Evolutionary conservation across 345 rosid genomes (phyloP).

Genomic region (Draba incana): DNA sequence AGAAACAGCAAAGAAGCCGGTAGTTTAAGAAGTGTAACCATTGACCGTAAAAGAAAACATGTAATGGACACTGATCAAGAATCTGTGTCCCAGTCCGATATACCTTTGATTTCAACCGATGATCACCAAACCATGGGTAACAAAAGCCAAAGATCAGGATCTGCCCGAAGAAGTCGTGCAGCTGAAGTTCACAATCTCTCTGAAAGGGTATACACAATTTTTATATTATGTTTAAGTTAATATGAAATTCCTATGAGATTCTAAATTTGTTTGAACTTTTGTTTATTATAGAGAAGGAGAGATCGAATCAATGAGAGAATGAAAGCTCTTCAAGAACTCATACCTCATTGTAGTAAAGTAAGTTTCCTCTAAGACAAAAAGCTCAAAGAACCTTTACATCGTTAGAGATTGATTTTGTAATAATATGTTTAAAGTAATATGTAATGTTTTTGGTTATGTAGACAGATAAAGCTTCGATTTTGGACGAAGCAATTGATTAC

Average conservation of each 20-base stretch:
- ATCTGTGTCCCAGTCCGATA: conserved; percentile 66
- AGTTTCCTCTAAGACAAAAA: background rate
- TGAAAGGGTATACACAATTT: conserved; percentile 51
- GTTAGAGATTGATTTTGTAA: background rate
- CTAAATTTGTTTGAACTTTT: background rate
- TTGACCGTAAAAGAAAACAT: conserved; percentile 63
- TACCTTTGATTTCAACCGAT: conserved; percentile 37
- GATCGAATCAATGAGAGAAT: conserved; percentile 92
- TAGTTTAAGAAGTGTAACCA: conserved; percentile 38
- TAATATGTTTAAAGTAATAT: too few relatives aligned
- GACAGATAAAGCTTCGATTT: conserved; percentile 96
- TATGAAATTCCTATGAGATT: background rate
- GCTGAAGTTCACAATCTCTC: conserved; percentile 83
- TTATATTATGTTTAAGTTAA: background rate
- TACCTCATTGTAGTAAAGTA: conserved; percentile 95
- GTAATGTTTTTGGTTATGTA: conserved; percentile 33
- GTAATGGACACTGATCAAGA: conserved; percentile 51
- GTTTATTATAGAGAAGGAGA: conserved; percentile 63
- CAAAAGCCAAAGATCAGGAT: conserved; percentile 53
- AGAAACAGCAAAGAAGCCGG: conserved; percentile 51
- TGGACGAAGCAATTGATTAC: conserved; percentile 93
- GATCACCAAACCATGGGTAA: conserved; percentile 50
- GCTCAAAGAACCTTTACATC: background rate
- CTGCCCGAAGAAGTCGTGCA: conserved; percentile 64
- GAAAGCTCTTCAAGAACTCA: conserved; percentile 89